These are phyloP conservation scores for Phytomonas sp. DNA, from an alignment of 208 protist genomes.

Conservation along the genomic window DNA sequence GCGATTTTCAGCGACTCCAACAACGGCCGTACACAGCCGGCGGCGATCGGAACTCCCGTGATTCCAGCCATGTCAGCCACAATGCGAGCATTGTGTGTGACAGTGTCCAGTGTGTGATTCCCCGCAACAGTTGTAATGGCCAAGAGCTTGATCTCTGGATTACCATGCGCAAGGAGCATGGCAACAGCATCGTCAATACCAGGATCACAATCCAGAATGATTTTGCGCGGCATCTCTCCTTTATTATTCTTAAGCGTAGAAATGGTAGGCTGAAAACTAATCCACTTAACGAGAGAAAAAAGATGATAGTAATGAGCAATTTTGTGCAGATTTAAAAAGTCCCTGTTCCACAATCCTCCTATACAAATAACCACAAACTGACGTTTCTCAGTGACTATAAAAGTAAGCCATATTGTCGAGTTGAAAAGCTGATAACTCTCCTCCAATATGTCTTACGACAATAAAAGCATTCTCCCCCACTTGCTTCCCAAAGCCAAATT, in stretches of 20 bases:
- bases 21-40: conserved; percentile 35
- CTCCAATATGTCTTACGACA: background rate
- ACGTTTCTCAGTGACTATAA: background rate
- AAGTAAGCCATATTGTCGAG: background rate
- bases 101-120: conserved; percentile 81
- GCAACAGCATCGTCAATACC: conserved; percentile 80
- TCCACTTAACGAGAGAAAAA: too few relatives aligned
- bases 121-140: conserved; percentile 75
- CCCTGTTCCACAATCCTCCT: background rate
- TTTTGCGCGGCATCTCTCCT: conserved; percentile 35
- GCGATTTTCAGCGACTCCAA: conserved; percentile 26
- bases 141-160: conserved; percentile 54
- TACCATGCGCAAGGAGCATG: conserved; percentile 57
- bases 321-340: background rate
- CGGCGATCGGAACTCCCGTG: conserved; percentile 32
- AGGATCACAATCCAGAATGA: conserved; percentile 82
- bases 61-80: conserved; percentile 23
- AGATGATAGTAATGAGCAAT: too few relatives aligned
- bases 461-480: background rate
- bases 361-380: background rate
- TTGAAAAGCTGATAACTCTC: background rate
- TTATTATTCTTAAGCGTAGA: too few relatives aligned
- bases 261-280: too few relatives aligned
- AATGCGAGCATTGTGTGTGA: conserved; percentile 48
- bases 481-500: background rate